These are phyloP conservation scores for Macrocybe gigantea DNA, from an alignment of 768 basidiomycete genomes.

Conservation along the genomic window DNA sequence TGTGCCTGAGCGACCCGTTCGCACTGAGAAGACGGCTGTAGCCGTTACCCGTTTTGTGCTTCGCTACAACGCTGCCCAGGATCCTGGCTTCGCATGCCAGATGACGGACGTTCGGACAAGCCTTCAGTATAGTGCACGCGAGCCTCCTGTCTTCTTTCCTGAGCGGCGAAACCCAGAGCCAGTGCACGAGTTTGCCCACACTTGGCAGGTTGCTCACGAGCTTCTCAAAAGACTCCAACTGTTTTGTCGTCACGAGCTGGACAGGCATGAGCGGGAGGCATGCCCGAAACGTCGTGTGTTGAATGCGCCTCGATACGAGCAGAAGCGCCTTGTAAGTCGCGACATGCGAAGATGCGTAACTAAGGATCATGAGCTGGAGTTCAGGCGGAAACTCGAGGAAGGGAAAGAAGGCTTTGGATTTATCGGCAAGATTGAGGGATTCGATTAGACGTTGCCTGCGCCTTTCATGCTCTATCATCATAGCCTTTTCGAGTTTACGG, in stretches of 20 bases:
- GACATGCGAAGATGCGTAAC: constrained; percentile 21
- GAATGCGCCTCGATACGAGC: constrained; percentile 24
- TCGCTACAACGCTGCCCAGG: constrained; percentile 10
- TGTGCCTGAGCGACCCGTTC: constrained; percentile 18
- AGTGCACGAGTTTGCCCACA: constrained; percentile 15
- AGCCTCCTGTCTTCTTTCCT: constrained; percentile 14
- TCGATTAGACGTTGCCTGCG: no score
- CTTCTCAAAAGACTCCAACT: constrained; percentile 23
- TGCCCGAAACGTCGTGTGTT: constrained; percentile 22
- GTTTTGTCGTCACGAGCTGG: constrained; percentile 22
- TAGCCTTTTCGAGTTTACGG: no score
- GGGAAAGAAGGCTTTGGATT: constrained; percentile 11
- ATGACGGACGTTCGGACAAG: constrained; percentile 22
- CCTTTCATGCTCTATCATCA: no score
- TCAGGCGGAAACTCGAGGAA: constrained; percentile 26
- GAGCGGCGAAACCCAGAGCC: constrained; percentile 28
- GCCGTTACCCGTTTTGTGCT: no score
- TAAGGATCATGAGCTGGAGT: constrained; percentile 22
- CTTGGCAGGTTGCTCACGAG: constrained; percentile 10
- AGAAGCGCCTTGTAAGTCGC: constrained; percentile 25
- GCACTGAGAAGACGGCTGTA: constrained; percentile 10
- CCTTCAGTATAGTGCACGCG: constrained; percentile 17
- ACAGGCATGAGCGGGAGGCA: constrained; percentile 29
- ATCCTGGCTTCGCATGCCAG: constrained; percentile 25
- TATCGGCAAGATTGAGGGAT: background rate